Evolutionary conservation across 192 early-diverging fungal species (phyloP).

Genomic region (Coemansia sp.): DNA sequence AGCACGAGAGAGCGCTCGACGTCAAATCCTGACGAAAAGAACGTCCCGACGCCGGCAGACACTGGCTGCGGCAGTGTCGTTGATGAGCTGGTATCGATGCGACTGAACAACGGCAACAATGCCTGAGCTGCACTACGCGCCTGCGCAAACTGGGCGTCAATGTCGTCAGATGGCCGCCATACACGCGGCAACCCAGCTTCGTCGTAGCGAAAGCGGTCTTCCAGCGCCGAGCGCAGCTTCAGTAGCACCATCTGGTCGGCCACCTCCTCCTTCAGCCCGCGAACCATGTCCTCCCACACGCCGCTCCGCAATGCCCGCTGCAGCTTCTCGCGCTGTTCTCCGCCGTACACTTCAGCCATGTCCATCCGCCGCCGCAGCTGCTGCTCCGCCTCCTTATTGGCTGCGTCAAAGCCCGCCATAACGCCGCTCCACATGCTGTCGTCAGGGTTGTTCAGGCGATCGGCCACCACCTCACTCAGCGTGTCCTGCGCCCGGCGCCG

Average conservation of each 20-base stretch:
- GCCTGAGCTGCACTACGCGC: conserved; percentile 69
- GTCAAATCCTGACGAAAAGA: conserved; percentile 58
- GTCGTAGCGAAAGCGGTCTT: conserved; percentile 93
- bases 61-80: neutral
- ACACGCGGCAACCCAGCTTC: conserved; percentile 88
- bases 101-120: conserved; percentile 70
- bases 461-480: conserved; percentile 69
- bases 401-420: conserved; percentile 58
- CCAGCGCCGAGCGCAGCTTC: conserved; percentile 77
- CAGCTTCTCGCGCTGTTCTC: conserved; percentile 58
- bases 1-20: conserved; percentile 62
- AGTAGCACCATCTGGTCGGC: conserved; percentile 80
- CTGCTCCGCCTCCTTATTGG: conserved; percentile 28
- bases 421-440: conserved; percentile 73
- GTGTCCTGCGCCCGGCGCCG: conserved; percentile 41
- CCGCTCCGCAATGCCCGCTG: conserved; percentile 59
- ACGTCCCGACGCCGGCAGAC: conserved; percentile 3
- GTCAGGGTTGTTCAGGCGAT: conserved; percentile 67
- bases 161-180: conserved; percentile 94
- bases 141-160: conserved; percentile 78
- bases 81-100: conserved; percentile 60
- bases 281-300: conserved; percentile 72
- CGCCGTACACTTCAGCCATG: conserved; percentile 56
- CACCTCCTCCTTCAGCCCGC: conserved; percentile 77
- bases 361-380: conserved; percentile 36